A percentile compares a stretch with the other conserved stretches of the same genome.
Evolutionary conservation across 192 early-diverging fungal species (phyloP).

Genomic region (Coemansia sp.): DNA sequence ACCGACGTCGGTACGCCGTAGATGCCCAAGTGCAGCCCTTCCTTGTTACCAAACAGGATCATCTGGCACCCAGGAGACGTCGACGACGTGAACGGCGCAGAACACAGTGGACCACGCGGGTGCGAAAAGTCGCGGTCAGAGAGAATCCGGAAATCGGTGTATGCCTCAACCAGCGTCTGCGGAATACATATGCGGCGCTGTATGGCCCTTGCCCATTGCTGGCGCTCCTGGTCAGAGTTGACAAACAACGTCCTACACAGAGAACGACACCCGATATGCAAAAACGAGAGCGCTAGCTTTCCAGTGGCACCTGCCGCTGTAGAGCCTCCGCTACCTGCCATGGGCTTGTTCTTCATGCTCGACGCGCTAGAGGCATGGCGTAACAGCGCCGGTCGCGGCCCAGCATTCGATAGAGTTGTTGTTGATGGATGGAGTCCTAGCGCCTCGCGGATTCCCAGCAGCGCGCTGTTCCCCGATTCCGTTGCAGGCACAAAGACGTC

Average conservation of each 20-base stretch:
- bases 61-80: constrained; percentile 46
- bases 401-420: constrained; percentile 3
- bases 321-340: neutral
- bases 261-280: constrained; percentile 48
- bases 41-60: constrained; percentile 46
- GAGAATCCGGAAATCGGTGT: constrained; percentile 43
- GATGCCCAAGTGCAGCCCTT: constrained; percentile 54
- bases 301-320: constrained; percentile 4
- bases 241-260: constrained; percentile 45
- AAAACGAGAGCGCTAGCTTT: constrained; percentile 31
- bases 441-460: constrained; percentile 36
- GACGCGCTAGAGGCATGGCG: constrained; percentile 31
- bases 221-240: constrained; percentile 27
- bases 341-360: constrained; percentile 6
- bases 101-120: constrained; percentile 39
- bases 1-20: constrained; percentile 53
- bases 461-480: constrained; percentile 22
- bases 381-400: constrained; percentile 14
- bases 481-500: constrained; percentile 28
- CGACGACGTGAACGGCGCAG: constrained; percentile 40
- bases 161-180: constrained; percentile 54
- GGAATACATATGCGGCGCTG: constrained; percentile 35
- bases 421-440: constrained; percentile 21
- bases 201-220: constrained; percentile 29
- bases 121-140: constrained; percentile 51